These are phyloP conservation scores for Botrytis sinoallii DNA, from an alignment of 2,329 filamentous ascomycete species.

Conservation along the genomic window DNA sequence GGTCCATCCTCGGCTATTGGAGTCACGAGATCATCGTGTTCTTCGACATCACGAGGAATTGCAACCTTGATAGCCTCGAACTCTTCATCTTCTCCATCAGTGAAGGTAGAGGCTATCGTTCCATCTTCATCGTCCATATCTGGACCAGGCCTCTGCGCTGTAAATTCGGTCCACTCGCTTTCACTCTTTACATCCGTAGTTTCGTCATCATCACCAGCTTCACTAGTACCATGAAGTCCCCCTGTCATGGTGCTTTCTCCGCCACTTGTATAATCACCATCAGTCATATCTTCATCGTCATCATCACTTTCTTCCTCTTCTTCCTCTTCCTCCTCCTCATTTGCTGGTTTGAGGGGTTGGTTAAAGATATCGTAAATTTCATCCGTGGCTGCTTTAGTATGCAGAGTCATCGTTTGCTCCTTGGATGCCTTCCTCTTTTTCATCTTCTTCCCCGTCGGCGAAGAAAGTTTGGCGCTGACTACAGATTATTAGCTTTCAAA, in stretches of 20 bases:
- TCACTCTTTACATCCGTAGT: slow-evolving; percentile 59
- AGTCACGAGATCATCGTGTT: slow-evolving; percentile 44
- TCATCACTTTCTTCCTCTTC: slow-evolving; percentile 52
- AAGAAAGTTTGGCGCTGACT: slow-evolving; percentile 94
- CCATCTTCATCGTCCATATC: slow-evolving; percentile 42
- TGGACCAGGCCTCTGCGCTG: slow-evolving; percentile 67
- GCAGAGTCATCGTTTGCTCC: slow-evolving; percentile 97
- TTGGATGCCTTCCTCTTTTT: slow-evolving; percentile 60
- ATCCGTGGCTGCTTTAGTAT: slow-evolving; percentile 91
- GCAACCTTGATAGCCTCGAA: slow-evolving; percentile 36
- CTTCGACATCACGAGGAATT: slow-evolving; percentile 35
- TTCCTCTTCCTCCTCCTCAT: slow-evolving; percentile 35
- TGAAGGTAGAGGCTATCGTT: slow-evolving; percentile 42
- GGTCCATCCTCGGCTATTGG: slow-evolving; percentile 43
- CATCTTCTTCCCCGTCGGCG: slow-evolving; percentile 79
- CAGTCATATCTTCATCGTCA: slow-evolving; percentile 59
- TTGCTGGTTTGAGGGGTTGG: slow-evolving; percentile 60
- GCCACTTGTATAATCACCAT: slow-evolving; percentile 77
- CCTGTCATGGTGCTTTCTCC: slow-evolving; percentile 82
- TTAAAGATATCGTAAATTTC: slow-evolving; percentile 98
- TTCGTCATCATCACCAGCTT: slow-evolving; percentile 57
- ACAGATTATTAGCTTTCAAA: slow-evolving; percentile 35
- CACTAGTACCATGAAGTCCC: slow-evolving; percentile 62
- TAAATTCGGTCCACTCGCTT: slow-evolving; percentile 89
- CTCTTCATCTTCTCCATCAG: slow-evolving; percentile 38